A percentile compares a stretch with the other conserved stretches of the same genome.
Evolutionary conservation across 179 eudicot genomes (phyloP).

Genomic region (Drosera spatulata): DNA sequence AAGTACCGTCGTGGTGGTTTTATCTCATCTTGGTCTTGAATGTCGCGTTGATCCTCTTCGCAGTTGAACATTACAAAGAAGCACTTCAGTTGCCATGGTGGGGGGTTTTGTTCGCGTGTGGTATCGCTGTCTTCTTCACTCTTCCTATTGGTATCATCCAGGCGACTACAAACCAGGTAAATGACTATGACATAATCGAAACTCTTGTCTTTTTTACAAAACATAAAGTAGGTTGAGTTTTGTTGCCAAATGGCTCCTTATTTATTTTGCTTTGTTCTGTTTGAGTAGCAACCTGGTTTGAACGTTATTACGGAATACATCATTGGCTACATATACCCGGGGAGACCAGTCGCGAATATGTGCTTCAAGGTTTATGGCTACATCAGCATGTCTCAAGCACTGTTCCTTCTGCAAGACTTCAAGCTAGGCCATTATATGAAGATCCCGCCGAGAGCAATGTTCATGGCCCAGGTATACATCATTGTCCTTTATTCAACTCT

Average conservation of each 20-base stretch:
- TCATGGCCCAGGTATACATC: conserved; percentile 49
- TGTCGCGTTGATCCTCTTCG: conserved; percentile 33
- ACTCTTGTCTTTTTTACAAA: background rate
- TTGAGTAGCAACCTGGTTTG: conserved; percentile 61
- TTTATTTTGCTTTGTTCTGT: background rate
- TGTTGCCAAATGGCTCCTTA: background rate
- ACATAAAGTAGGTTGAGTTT: background rate
- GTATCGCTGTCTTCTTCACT: conserved; percentile 56
- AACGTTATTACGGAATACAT: conserved; percentile 76
- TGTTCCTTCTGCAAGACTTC: conserved; percentile 46
- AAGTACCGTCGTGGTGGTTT: conserved; percentile 81
- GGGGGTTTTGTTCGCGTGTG: conserved; percentile 71
- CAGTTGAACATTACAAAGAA: conserved; percentile 41
- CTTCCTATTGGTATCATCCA: conserved; percentile 65
- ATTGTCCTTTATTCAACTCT: background rate
- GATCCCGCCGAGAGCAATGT: conserved; percentile 72
- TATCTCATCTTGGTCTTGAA: conserved; percentile 31
- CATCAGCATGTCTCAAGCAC: conserved; percentile 63
- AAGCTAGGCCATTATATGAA: conserved; percentile 89
- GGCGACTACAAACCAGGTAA: conserved; percentile 70
- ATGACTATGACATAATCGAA: no score
- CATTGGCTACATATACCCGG: conserved; percentile 67
- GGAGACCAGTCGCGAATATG: conserved; percentile 83
- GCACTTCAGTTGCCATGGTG: conserved; percentile 80
- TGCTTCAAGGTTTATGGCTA: conserved; percentile 78